Percentiles rank a stretch among this genome's conserved stretches.
These are phyloP conservation scores for Cystoderma amianthinum DNA, from an alignment of 768 basidiomycete species.

Conservation along the genomic window DNA sequence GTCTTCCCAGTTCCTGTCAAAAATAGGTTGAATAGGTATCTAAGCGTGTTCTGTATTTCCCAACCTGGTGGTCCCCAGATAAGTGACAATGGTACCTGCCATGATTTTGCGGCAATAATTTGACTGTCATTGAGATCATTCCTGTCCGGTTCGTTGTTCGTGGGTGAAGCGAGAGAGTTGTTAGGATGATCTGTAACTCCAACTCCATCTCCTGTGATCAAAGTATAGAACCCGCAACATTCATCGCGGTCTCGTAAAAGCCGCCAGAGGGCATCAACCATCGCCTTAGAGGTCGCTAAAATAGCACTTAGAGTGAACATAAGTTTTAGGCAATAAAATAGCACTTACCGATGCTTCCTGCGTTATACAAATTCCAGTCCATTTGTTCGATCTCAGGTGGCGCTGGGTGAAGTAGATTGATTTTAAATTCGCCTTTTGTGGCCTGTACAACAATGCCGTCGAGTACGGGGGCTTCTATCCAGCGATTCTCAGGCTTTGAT, in stretches of 20 bases:
- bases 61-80: conserved; percentile 75
- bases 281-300: conserved; percentile 54
- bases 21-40: neutral
- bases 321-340: too few relatives aligned
- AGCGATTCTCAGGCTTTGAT: conserved; percentile 45
- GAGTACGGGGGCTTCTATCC: conserved; percentile 36
- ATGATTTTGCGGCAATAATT: conserved; percentile 37
- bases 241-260: conserved; percentile 33
- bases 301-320: neutral
- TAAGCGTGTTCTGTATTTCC: neutral
- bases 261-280: conserved; percentile 54
- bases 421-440: conserved; percentile 43
- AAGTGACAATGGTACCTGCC: conserved; percentile 36
- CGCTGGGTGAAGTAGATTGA: conserved; percentile 47
- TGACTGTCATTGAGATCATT: conserved; percentile 54
- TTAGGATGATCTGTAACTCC: conserved; percentile 2
- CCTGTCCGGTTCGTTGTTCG: conserved; percentile 7
- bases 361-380: conserved; percentile 61
- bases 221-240: conserved; percentile 42
- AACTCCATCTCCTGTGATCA: conserved; percentile 32
- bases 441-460: conserved; percentile 58
- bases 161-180: neutral
- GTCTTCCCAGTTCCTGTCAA: conserved; percentile 64
- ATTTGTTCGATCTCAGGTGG: conserved; percentile 55
- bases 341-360: conserved; percentile 47